Base-by-base conservation (phyloP, 2,329 filamentous ascomycete species). In the Botrytis elliptica region DNA sequence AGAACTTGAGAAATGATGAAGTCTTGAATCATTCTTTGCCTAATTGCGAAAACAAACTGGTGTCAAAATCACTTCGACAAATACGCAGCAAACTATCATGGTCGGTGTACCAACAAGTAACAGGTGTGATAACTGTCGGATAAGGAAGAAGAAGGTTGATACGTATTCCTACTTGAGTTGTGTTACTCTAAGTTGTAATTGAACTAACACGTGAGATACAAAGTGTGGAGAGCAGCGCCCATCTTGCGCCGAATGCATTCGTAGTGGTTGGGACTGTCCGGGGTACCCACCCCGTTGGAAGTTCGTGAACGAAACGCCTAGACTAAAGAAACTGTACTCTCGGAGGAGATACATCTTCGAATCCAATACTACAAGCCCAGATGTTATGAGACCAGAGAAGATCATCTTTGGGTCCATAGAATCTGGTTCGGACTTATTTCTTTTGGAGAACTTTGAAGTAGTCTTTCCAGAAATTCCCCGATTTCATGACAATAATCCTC, bases 211-310 rank as follows among this genome's bases (percentile, higher is more conserved):
- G 36, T 38, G 49, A 60, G 2, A 33, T 5, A 59, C 20, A 40
- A 59, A 77, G 75, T 77, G 76, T 68, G 75, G 71, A 64, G 76
- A 76, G 60, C 49, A 76, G 52, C 57, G 59, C n/a, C 76, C 76
- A 59, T 63, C 74, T 49, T 77, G 76, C 36, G 42, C 71, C 42
- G 68, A 74, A 73, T 77, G 76, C 36, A 73, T 76, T n/a, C 71
- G 44, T 18, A 70, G 62, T 63, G 75, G 73, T 20, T 76, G 73
- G 74, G 36, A 22, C 3, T 77, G 76, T 70, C 73, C 74, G 14
- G 75, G 75, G 5, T 76, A 76, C 49, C 46, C 67, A 36, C 25
- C 70, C 4, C 49, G 59, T 33, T 77, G 74, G 72, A 76, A 73
- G 36, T 77, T 77, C 36, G 71, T 77, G 60, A 73, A 77, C 60